Evolutionary conservation across 139 green algal genomes (phyloP), one percentile per base, ranked within the genome.

Genomic region (Chlorella sp.): DNA sequence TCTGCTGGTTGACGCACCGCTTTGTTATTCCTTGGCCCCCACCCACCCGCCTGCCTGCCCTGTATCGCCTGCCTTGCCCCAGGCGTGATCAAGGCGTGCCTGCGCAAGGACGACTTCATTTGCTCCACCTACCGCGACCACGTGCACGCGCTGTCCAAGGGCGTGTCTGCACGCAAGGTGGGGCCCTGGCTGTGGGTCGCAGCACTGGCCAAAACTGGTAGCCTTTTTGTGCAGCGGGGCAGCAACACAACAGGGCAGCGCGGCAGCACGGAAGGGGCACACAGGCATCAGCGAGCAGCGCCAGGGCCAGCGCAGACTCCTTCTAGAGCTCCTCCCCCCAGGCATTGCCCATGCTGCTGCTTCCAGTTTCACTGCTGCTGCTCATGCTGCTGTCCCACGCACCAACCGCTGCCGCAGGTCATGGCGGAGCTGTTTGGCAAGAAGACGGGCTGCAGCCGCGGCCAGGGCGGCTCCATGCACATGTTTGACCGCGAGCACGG

Each of bases 371-470:
- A n/a, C n/a, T n/a, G n/a, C n/a, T n/a, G n/a, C n/a, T n/a, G n/a
- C n/a, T n/a, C n/a, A n/a, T n/a, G n/a, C n/a, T n/a, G n/a, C n/a
- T n/a, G n/a, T n/a, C n/a, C n/a, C n/a, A n/a, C n/a, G n/a, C n/a
- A n/a, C n/a, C n/a, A n/a, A n/a, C n/a, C n/a, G n/a, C 64, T 71
- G 28, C n/a, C 9, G 34, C 70, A 78, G 70, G 93, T 99, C 60
- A 99, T 99, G 97, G 94, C 97, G 3, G 97, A 99, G 94, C 94
- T 99, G 86, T 99, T 99, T 90, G 97, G 97, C 89, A 99, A 99
- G 94, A 95, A 96, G 87, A 99, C 97, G 0, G 97, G 97, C 65
- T 94, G 94, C 85, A 99, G 96, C 94, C 90, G 96, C 34, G 96
- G 96, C 62, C 96, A 98, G 90, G 97, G 97, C 39, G 97, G 97